Conservation (phyloP, 345 rosid genomes). For the Pistacia integerrima region DNA sequence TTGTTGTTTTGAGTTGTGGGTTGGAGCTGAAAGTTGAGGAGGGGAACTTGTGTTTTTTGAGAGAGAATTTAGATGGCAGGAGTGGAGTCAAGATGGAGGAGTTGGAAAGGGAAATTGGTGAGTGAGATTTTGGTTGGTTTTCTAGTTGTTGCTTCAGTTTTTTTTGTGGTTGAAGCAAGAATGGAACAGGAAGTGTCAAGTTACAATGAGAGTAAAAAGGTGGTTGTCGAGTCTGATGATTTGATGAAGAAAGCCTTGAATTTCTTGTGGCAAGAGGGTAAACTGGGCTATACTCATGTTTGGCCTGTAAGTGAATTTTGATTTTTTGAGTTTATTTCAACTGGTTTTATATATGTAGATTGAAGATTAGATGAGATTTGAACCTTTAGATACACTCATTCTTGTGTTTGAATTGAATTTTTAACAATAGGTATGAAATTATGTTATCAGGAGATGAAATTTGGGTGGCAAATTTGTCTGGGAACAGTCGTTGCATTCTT, state of each 20-base stretch:
- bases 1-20: background rate
- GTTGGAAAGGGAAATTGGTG: slow-evolving; percentile 8
- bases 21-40: no score
- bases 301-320: slow-evolving; percentile 35
- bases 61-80: background rate
- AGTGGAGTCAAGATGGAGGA: slow-evolving; percentile 5
- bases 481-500: slow-evolving; percentile 45
- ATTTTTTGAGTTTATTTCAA: background rate
- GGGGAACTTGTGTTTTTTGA: no score
- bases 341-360: no score
- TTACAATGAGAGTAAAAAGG: slow-evolving; percentile 4
- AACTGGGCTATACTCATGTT: slow-evolving; percentile 24
- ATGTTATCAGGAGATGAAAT: slow-evolving; percentile 34
- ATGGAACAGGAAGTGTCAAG: slow-evolving; percentile 11
- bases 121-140: slow-evolving; percentile 16
- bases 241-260: slow-evolving; percentile 11
- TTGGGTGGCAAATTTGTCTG: slow-evolving; percentile 46
- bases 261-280: slow-evolving; percentile 12
- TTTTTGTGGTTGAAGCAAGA: slow-evolving; percentile 23
- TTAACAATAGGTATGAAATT: background rate
- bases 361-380: no score
- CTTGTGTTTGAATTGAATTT: background rate
- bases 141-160: slow-evolving; percentile 17
- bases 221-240: slow-evolving; percentile 4
- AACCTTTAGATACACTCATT: no score